Base-by-base conservation (phyloP, 169 alveolate genomes). In the Amoebophrya sp. region DNA sequence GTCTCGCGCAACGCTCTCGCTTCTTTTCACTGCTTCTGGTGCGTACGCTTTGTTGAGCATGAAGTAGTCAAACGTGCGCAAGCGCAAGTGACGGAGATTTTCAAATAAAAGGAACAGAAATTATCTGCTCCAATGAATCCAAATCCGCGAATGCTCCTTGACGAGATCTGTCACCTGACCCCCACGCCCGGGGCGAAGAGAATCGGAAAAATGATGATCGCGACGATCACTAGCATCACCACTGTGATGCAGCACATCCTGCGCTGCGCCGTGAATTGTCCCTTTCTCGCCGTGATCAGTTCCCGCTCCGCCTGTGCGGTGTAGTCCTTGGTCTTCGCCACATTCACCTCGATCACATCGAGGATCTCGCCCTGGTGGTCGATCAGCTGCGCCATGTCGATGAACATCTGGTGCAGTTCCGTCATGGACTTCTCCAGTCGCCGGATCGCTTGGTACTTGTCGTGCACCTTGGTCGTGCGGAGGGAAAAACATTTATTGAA, bases 281-380 rank as follows among this genome's bases (percentile, higher is more conserved):
- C 78, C 23, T 58, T 58, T 16, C 78, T 58, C 78, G 78, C 78
- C 23, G 78, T 58, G 26, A 58, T 58, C 78, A 58, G 78, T 16
- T 58, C 78, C 34, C 23, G 4, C 23, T 58, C 78, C 29, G 78
- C 78, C 23, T 58, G 78, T 58, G 26, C 92, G 45, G 94, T 93
- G 87, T 93, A 93, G 70, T 93, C 94, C 10, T 26, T 88, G 29
- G 94, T 92, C 67, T 67, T 90, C 2, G 92, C 67, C 31, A 93
- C 94, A 39, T 92, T 88, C 45, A 91, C 89, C 67, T 91, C 94
- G 1, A 94, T 94, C 70, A 93, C 93, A 90, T 94, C 96, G 67
- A 94, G 69, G 93, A 93, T 93, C 92, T 94, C 96, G 13, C 95
- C 96, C 91, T 94, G 96, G 40, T 88, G 91, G 87, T 92, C 92